Base-by-base conservation (phyloP, 495 filamentous ascomycete species). In the Aspergillus sclerotiicarbonarius region DNA sequence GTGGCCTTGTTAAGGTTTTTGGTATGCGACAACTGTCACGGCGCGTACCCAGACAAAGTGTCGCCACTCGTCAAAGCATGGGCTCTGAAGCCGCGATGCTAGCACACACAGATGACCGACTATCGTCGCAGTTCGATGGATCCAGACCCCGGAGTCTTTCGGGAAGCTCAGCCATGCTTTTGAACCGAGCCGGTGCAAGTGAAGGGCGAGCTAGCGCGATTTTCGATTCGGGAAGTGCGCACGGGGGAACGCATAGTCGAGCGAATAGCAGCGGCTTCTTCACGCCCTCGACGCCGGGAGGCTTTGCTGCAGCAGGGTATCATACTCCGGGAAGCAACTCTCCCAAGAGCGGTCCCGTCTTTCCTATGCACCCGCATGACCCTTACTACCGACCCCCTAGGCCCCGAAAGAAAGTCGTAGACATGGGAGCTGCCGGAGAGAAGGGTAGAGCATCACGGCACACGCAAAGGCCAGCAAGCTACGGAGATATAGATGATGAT, bases 21-120 rank as follows among this genome's bases (percentile, higher is more conserved):
- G 93, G 92, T 21, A 91, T 91, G 83, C 90, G 93, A 18, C 93
- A 98, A 71, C 80, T 98, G 9, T 92, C 90, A 12, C 86, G 87
- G 55, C 87, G 92, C 56, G 76, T 82, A 53, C 80, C 87, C 48
- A 77, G 87, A 37, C 82, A 80, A 49, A 82, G 77, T 61, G 77
- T 78, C 12, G 78, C 76, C 46, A 81, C 85, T 9, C 82, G 90
- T 13, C 84, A 90, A 57, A 93, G 89, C 63, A 84, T 92, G 71
- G 82, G 87, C 9, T 96, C 90, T 15, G 87, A 85, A 64, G 86
- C 89, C 20, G 90, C 86, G 12, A 96, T 96, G 80, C 71, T 96
- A 35, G 78, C 82, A 39, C 75, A 82, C 49, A 84, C 87, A 15
- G 81, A 82, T 44, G 80, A 84, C 10, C 75, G 82, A 30, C 85